A percentile compares a stretch with the other conserved stretches of the same genome.
Evolutionary conservation across 495 filamentous ascomycete species (phyloP).

Genomic region (Corynascus novoguineensis): DNA sequence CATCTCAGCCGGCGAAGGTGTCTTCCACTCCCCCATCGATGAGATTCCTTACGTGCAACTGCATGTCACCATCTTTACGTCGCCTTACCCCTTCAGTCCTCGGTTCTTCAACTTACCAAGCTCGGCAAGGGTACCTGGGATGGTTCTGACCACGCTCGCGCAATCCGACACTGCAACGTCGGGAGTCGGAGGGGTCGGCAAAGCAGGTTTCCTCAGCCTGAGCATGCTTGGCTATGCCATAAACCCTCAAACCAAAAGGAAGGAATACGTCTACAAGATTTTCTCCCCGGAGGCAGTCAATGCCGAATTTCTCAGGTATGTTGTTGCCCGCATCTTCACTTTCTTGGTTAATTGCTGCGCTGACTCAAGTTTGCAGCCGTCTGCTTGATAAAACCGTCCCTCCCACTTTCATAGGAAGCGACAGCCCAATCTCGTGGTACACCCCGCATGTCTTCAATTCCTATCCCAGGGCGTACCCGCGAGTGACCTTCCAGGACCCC

Average conservation of each 20-base stretch:
- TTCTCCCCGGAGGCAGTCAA: conserved; percentile 73
- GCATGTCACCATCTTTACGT: conserved; percentile 85
- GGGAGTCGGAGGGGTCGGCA: conserved; percentile 54
- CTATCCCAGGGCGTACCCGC: conserved; percentile 77
- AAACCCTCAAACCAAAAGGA: conserved; percentile 47
- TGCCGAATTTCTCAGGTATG: conserved; percentile 53
- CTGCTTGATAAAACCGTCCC: conserved; percentile 45
- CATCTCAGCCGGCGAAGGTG: conserved; percentile 43
- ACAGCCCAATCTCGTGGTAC: conserved; percentile 67
- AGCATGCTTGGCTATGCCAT: conserved; percentile 62
- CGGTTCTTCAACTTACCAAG: conserved; percentile 60
- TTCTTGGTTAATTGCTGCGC: background rate
- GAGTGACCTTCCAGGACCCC: conserved; percentile 81
- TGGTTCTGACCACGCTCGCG: conserved; percentile 80
- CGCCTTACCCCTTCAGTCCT: conserved; percentile 60
- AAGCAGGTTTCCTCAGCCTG: conserved; percentile 79
- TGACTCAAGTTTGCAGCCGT: conserved; percentile 9
- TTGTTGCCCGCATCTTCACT: background rate
- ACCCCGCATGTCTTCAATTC: conserved; percentile 65
- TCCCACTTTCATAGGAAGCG: conserved; percentile 26
- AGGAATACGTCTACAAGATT: conserved; percentile 91
- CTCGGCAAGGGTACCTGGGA: conserved; percentile 53
- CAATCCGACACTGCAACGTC: conserved; percentile 44
- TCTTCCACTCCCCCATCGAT: conserved; percentile 54
- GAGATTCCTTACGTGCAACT: conserved; percentile 74